Evolutionary conservation across 192 early-diverging fungal genomes (phyloP), one percentile per base, ranked within the genome.

Genomic region (Pilobolus umbonatus): DNA sequence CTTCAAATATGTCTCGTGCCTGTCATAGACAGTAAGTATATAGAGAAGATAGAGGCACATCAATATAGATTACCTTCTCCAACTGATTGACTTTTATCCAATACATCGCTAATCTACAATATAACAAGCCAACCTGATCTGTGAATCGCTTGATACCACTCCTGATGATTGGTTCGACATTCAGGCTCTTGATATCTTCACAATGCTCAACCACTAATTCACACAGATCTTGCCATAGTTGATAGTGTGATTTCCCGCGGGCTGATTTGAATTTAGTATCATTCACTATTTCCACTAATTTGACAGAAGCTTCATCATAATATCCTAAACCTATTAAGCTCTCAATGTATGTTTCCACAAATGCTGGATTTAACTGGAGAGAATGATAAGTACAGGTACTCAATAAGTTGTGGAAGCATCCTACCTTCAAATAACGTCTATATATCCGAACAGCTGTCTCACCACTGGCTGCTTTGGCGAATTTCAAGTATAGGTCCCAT

Each of bases 1-100:
- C 92, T 69, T 98, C 97, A 61, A 87, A 99, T 1, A 98, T 86
- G 69, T 95, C 95, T 11, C 95, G 71, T 3, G 97, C 95, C 52
- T 69, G 62, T 60, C 25, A 58, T 68, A n/a, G 49, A 51, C 14
- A 77, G 12, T 38, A 26, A 55, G 21, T 14, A 55, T 32, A 24
- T 5, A 14, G 17, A 4, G 12, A 35, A 17, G 11, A 21, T 29
- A 31, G 5, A 53, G 11, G 30, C 15, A 45, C 80, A 71, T 61
- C n/a, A n/a, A 10, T 19, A 6, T 49, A 1, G 21, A 30, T 42
- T 49, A 62, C 69, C 47, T 81, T 88, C 61, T 96, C 95, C 61
- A 89, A 80, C 56, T 88, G 80, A 10, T 80, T 82, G 15, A 78
- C 68, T 43, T 89, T 78, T 31, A 93, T 88, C 73, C 81, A 89